Evolutionary conservation across 257 asterid species (phyloP).

Genomic region (Forsythia viridissima): DNA sequence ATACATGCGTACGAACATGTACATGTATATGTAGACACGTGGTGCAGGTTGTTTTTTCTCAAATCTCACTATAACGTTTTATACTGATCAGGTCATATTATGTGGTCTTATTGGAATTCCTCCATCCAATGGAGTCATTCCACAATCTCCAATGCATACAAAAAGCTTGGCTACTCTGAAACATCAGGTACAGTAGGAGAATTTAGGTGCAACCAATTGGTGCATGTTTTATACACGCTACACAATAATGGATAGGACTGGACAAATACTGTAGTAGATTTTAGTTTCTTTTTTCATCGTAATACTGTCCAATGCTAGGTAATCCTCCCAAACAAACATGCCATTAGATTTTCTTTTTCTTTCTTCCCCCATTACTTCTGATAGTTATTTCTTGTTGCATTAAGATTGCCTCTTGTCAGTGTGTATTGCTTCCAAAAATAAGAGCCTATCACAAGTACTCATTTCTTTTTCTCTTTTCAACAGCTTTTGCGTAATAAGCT

Average conservation of each 20-base stretch:
- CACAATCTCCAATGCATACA: constrained; percentile 99
- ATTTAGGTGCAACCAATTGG: neutral
- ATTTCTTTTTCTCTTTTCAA: constrained; percentile 26
- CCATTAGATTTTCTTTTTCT: neutral
- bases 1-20: neutral
- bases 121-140: constrained; percentile 98
- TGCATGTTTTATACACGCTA: neutral
- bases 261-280: neutral
- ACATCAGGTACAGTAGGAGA: constrained; percentile 68
- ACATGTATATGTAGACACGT: neutral
- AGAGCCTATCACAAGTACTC: neutral
- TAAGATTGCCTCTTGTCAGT: neutral
- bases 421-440: neutral
- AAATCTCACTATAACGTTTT: constrained; percentile 9
- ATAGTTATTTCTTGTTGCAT: neutral
- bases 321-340: neutral
- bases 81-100: constrained; percentile 60
- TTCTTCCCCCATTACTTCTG: no score
- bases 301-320: neutral
- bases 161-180: constrained; percentile 93
- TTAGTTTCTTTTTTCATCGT: neutral
- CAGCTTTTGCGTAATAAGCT: constrained; percentile 94
- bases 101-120: constrained; percentile 98
- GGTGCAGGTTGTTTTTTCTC: neutral
- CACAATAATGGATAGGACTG: neutral